These are phyloP conservation scores for Vaccinium corymbosum DNA, from an alignment of 148 eudicot species.

Conservation along the genomic window DNA sequence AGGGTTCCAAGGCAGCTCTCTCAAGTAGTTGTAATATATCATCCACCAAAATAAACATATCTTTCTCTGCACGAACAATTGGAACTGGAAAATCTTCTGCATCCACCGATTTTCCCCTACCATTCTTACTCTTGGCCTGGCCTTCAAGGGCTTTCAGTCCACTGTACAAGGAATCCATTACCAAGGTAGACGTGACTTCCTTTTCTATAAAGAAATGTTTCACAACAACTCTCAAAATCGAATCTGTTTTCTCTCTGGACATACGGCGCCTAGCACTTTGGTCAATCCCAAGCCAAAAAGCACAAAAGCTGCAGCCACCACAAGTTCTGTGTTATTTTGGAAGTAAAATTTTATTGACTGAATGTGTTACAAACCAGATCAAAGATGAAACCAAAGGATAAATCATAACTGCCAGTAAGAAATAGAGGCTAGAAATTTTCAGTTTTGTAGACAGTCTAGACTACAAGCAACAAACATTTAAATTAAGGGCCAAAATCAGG, in stretches of 20 bases:
- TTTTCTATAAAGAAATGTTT: slow-evolving; percentile 80
- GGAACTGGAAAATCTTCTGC: slow-evolving; percentile 62
- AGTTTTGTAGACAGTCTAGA: neutral
- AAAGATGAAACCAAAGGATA: neutral
- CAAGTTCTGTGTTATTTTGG: neutral
- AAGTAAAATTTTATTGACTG: neutral
- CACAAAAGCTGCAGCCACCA: slow-evolving; percentile 63
- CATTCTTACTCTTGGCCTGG: slow-evolving; percentile 58
- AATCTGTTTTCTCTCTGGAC: slow-evolving; percentile 75
- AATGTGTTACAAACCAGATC: neutral
- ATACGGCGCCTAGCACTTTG: slow-evolving; percentile 63
- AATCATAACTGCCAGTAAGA: neutral
- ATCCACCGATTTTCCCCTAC: slow-evolving; percentile 42
- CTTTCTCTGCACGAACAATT: slow-evolving; percentile 64
- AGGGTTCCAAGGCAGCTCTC: slow-evolving; percentile 81
- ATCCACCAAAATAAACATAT: slow-evolving; percentile 68
- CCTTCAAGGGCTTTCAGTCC: slow-evolving; percentile 90
- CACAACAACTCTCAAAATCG: slow-evolving; percentile 61
- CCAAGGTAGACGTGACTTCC: slow-evolving; percentile 92
- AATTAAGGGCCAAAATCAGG: neutral
- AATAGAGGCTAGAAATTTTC: neutral
- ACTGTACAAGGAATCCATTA: slow-evolving; percentile 93
- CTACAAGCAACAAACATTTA: neutral
- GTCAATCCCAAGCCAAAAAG: slow-evolving; percentile 83
- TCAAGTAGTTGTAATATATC: slow-evolving; percentile 72